Percentiles rank a stretch among this genome's conserved stretches.
Evolutionary conservation across 768 basidiomycete species (phyloP).

Genomic region (Pulveroboletus sp.): DNA sequence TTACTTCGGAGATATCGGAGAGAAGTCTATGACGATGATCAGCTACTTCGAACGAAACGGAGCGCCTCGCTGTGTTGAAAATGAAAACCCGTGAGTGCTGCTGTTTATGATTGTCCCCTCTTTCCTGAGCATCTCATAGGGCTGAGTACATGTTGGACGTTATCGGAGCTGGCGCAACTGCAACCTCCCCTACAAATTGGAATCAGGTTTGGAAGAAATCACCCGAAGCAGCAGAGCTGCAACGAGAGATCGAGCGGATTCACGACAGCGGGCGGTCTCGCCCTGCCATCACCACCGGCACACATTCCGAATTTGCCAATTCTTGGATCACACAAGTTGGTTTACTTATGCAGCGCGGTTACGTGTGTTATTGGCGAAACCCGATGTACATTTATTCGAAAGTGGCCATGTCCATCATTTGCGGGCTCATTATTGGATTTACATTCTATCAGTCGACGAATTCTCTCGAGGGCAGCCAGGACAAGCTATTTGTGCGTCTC

Average conservation of each 20-base stretch:
- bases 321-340: conserved; percentile 38
- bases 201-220: conserved; percentile 46
- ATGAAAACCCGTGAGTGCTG: conserved; percentile 25
- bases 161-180: conserved; percentile 57
- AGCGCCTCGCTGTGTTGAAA: conserved; percentile 12
- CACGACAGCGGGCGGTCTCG: conserved; percentile 36
- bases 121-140: conserved; percentile 19
- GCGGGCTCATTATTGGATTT: conserved; percentile 40
- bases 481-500: conserved; percentile 40
- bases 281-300: conserved; percentile 15
- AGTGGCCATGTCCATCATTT: conserved; percentile 32
- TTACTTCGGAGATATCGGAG: conserved; percentile 54
- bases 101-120: not conserved
- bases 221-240: conserved; percentile 35
- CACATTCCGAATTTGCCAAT: conserved; percentile 34
- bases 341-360: conserved; percentile 32
- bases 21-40: conserved; percentile 20
- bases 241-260: conserved; percentile 42
- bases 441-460: conserved; percentile 38
- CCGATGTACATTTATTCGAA: conserved; percentile 41
- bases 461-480: conserved; percentile 39
- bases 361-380: conserved; percentile 37
- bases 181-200: conserved; percentile 46
- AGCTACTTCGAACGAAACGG: conserved; percentile 25
- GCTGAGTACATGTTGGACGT: conserved; percentile 50